These are phyloP conservation scores for Lophiostoma macrostomum DNA, from an alignment of 495 filamentous ascomycete genomes.

Conservation along the genomic window DNA sequence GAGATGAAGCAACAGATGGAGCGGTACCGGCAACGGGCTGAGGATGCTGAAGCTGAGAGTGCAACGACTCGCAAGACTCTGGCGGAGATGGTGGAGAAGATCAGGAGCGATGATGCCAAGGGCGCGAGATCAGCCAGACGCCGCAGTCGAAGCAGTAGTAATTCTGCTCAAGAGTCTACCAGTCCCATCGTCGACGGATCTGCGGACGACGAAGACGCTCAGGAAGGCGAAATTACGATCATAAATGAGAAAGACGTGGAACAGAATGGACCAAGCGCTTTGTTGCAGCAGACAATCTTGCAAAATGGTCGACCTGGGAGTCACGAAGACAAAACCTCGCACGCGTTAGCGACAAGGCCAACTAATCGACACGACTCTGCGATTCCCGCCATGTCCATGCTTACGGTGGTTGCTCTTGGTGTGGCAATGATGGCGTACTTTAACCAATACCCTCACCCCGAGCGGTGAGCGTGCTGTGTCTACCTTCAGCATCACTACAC, in stretches of 20 bases:
- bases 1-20: slow-evolving; percentile 78
- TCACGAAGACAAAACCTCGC: slow-evolving; percentile 33
- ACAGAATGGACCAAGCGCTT: slow-evolving; percentile 9
- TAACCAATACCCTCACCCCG: slow-evolving; percentile 78
- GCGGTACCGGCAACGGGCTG: slow-evolving; percentile 68
- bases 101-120: slow-evolving; percentile 63
- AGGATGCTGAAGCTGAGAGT: slow-evolving; percentile 74
- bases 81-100: slow-evolving; percentile 82
- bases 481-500: not conserved
- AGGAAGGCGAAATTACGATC: slow-evolving; percentile 29
- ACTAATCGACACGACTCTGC: slow-evolving; percentile 30
- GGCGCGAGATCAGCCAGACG: slow-evolving; percentile 21
- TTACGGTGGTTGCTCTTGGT: slow-evolving; percentile 85
- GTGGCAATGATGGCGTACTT: slow-evolving; percentile 92
- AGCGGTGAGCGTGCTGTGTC: slow-evolving; percentile 46
- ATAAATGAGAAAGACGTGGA: slow-evolving; percentile 25
- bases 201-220: slow-evolving; percentile 10
- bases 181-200: slow-evolving; percentile 1
- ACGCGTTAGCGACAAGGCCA: slow-evolving; percentile 37
- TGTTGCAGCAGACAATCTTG: slow-evolving; percentile 34
- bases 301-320: slow-evolving; percentile 38
- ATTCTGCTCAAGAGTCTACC: not conserved
- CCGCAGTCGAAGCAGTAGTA: slow-evolving; percentile 22
- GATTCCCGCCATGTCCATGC: slow-evolving; percentile 81
- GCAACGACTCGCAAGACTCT: slow-evolving; percentile 66